These are phyloP conservation scores for Aspergillus neoniger DNA, from an alignment of 2,329 filamentous ascomycete species.

Conservation along the genomic window DNA sequence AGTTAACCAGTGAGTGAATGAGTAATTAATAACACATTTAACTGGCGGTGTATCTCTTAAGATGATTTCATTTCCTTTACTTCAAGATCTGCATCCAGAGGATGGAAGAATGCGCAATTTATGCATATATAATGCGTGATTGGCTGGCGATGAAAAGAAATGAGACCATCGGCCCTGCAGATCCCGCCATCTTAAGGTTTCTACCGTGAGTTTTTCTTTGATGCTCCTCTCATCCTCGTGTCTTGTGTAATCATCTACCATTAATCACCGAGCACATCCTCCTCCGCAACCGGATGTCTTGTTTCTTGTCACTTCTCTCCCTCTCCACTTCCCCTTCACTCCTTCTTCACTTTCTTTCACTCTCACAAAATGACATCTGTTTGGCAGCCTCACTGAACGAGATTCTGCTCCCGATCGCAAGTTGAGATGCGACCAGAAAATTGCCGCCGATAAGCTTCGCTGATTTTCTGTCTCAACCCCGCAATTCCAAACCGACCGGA, in stretches of 20 bases:
- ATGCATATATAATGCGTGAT: neutral
- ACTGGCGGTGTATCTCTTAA: neutral
- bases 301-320: no score
- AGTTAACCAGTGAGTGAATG: no score
- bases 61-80: no score
- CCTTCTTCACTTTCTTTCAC: neutral
- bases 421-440: neutral
- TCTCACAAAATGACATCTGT: neutral
- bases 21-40: no score
- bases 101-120: no score
- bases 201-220: no score
- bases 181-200: constrained; percentile 4
- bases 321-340: neutral
- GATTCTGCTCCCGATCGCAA: neutral
- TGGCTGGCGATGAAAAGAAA: neutral
- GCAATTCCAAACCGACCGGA: neutral
- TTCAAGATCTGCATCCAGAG: no score
- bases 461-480: neutral
- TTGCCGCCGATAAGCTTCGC: neutral
- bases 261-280: no score
- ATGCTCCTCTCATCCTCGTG: neutral
- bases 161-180: constrained; percentile 4
- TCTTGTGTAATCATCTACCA: neutral
- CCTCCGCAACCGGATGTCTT: no score
- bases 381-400: neutral